Evolutionary conservation across 129 eudicot species (phyloP).

Genomic region (Pseudognaphalium luteoalbum): DNA sequence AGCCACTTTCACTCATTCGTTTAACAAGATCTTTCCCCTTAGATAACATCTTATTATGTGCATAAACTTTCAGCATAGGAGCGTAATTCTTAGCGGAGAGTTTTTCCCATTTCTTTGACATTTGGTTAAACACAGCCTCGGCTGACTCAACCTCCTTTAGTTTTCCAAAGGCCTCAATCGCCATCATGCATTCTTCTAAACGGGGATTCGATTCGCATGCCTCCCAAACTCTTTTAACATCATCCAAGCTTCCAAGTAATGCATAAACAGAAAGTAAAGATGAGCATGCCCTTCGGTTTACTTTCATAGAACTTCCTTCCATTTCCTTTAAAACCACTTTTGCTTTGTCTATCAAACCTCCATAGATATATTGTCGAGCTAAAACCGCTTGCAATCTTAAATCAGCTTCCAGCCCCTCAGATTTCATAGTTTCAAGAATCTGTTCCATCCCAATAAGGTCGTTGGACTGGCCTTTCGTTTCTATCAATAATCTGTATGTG

Average conservation of each 20-base stretch:
- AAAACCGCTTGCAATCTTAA: conserved; percentile 25
- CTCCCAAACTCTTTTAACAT: conserved; percentile 72
- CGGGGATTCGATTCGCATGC: conserved; percentile 46
- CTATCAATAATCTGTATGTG: conserved; percentile 66
- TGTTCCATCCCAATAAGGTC: conserved; percentile 81
- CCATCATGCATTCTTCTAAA: conserved; percentile 45
- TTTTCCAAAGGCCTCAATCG: conserved; percentile 78
- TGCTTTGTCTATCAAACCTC: conserved; percentile 69
- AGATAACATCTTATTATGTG: conserved; percentile 56
- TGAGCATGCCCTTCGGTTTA: conserved; percentile 45
- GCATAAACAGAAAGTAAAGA: conserved; percentile 61
- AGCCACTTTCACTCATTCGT: conserved; percentile 64
- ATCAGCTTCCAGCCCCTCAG: conserved; percentile 60
- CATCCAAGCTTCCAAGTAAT: conserved; percentile 56
- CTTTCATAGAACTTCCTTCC: conserved; percentile 48
- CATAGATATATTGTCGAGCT: conserved; percentile 56
- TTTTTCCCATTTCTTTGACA: conserved; percentile 38
- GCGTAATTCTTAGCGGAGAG: conserved; percentile 49
- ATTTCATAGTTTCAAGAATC: conserved; percentile 78
- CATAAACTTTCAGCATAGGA: conserved; percentile 58
- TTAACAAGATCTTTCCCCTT: conserved; percentile 79
- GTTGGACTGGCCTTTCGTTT: conserved; percentile 67
- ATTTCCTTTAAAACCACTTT: conserved; percentile 62
- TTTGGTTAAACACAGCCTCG: conserved; percentile 58
- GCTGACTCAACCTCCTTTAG: conserved; percentile 67